These are phyloP conservation scores for Ceratonia siliqua DNA, from an alignment of 306 rosid genomes.

Conservation along the genomic window DNA sequence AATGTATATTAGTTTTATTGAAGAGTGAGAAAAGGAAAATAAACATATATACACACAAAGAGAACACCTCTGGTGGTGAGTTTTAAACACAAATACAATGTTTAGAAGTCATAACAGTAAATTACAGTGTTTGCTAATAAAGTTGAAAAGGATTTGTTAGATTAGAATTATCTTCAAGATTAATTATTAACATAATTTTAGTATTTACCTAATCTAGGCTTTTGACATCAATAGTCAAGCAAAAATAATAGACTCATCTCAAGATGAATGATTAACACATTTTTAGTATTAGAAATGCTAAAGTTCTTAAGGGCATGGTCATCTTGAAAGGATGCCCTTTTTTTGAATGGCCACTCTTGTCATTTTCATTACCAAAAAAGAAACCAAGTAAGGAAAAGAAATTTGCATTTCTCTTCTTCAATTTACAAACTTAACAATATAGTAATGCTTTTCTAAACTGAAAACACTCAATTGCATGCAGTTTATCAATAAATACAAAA, in stretches of 20 bases:
- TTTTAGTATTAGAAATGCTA: neutral
- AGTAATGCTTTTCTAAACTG: neutral
- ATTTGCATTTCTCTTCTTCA: neutral
- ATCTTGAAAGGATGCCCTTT: neutral
- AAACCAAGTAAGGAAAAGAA: no score
- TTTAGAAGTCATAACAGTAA: no score
- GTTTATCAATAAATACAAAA: no score
- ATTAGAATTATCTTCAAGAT: no score
- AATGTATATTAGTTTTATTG: neutral
- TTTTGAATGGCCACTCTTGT: neutral
- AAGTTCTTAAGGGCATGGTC: neutral
- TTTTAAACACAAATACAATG: no score
- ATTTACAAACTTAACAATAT: neutral
- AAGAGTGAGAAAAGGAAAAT: neutral
- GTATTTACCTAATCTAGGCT: neutral
- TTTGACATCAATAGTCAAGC: neutral
- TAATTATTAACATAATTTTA: neutral
- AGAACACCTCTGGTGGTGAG: no score
- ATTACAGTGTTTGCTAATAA: no score
- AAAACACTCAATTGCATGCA: neutral
- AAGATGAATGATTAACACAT: neutral
- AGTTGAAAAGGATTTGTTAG: no score
- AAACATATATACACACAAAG: neutral
- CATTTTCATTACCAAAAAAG: neutral
- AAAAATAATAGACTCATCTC: neutral